Percentiles rank a stretch among this genome's conserved stretches.
Conservation (phyloP, 2,329 filamentous ascomycete genomes). For the Blastomyces parvus region DNA sequence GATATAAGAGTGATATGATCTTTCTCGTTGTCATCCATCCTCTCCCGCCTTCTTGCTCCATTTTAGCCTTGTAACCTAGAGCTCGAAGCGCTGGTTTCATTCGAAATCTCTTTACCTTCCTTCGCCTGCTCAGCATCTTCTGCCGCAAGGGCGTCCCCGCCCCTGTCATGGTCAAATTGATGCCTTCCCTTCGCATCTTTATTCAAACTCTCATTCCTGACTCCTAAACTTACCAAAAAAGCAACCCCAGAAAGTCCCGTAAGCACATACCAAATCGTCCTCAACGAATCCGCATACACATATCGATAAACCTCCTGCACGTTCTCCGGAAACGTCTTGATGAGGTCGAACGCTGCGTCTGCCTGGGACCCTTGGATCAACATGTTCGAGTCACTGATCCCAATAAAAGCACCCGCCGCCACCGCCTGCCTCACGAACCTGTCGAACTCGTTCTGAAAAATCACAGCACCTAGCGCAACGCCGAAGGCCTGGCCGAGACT, state of each 20-base stretch:
- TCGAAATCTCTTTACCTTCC: neutral
- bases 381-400: neutral
- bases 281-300: slow-evolving; percentile 7
- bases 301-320: slow-evolving; percentile 5
- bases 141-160: neutral
- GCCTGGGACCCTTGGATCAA: neutral
- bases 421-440: neutral
- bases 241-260: slow-evolving; percentile 6
- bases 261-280: slow-evolving; percentile 9
- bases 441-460: slow-evolving; percentile 8
- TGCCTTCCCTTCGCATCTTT: slow-evolving; percentile 2
- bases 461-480: slow-evolving; percentile 5
- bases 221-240: slow-evolving; percentile 1
- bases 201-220: slow-evolving; percentile 7
- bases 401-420: neutral
- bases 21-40: neutral
- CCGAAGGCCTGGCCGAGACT: slow-evolving; percentile 8
- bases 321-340: neutral
- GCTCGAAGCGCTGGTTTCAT: neutral
- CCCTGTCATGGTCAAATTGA: slow-evolving; percentile 6
- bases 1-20: neutral
- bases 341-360: slow-evolving; percentile 1
- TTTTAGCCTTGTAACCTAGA: neutral
- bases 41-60: neutral
- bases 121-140: slow-evolving; percentile 1